Evolutionary conservation across 2,329 filamentous ascomycete genomes (phyloP).

Genomic region (Westerdykella aurantiaca): DNA sequence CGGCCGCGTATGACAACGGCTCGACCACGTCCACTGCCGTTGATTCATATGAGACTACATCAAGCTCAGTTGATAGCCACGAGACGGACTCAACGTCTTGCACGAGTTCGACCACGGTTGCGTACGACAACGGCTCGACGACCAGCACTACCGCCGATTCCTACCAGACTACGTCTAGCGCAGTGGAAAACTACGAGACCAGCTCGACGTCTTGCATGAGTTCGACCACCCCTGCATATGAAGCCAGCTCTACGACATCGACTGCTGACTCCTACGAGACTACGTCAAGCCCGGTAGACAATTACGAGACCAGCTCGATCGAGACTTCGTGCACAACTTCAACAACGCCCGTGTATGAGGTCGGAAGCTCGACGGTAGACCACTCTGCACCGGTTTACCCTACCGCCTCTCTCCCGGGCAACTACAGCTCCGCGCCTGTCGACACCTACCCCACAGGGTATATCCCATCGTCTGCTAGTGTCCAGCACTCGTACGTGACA

Average conservation of each 20-base stretch:
- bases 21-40: conserved; percentile 6
- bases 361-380: neutral
- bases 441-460: neutral
- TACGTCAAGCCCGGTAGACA: neutral
- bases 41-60: too few species aligned
- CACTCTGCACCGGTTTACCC: neutral
- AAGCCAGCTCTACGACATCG: conserved; percentile 2
- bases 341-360: neutral
- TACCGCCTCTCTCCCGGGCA: neutral
- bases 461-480: neutral
- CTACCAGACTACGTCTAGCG: neutral
- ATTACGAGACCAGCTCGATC: conserved; percentile 2
- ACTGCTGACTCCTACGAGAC: neutral
- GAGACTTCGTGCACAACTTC: too few species aligned
- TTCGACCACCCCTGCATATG: neutral
- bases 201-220: too few species aligned
- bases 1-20: conserved; percentile 5
- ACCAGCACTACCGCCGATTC: neutral
- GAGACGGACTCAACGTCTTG: neutral
- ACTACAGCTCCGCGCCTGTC: neutral
- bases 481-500: conserved; percentile 5
- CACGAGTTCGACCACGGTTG: neutral
- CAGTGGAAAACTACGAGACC: conserved; percentile 1
- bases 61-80: too few species aligned
- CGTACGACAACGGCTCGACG: conserved; percentile 6